phyloP scores from a whole-genome alignment of 1,284 basidiomycete species.

The Apiotrichum gracile region DNA sequence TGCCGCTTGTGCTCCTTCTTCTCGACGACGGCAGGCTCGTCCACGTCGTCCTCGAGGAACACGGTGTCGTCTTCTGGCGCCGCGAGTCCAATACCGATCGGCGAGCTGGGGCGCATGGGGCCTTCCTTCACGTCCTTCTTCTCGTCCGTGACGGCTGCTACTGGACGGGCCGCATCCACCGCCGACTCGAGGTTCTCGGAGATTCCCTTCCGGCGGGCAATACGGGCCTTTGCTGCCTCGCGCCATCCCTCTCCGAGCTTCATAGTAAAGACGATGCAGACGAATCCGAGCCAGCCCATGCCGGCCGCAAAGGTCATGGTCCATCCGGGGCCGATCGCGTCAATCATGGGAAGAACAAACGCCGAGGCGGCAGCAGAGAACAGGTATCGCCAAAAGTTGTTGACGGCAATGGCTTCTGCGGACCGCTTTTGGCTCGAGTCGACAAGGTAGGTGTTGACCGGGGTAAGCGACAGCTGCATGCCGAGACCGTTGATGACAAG shows the following conservation, averaged over 20 bases:
- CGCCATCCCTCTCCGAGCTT: constrained; percentile 34
- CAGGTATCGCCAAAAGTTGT: constrained; percentile 44
- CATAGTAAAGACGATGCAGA: constrained; percentile 16
- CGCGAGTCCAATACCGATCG: not conserved
- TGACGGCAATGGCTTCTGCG: constrained; percentile 52
- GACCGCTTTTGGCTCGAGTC: constrained; percentile 55
- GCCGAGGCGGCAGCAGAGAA: constrained; percentile 48
- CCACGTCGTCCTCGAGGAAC: not conserved
- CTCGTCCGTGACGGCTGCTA: constrained; percentile 5
- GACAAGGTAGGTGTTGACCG: constrained; percentile 55
- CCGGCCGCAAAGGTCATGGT: constrained; percentile 53
- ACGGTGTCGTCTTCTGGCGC: not conserved
- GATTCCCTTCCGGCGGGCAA: constrained; percentile 13
- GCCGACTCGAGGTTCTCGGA: constrained; percentile 3
- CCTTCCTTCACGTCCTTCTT: not conserved
- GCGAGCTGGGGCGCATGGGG: not conserved
- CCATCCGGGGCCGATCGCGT: constrained; percentile 54
- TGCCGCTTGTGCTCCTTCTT: not conserved
- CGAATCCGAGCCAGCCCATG: constrained; percentile 32
- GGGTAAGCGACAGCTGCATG: constrained; percentile 50
- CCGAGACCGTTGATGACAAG: constrained; percentile 48
- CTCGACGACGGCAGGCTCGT: not conserved
- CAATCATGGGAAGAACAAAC: constrained; percentile 53
- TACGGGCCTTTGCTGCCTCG: constrained; percentile 14
- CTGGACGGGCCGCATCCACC: not conserved